Conservation (phyloP, 768 basidiomycete genomes). For the Rhodocollybia butyracea region DNA sequence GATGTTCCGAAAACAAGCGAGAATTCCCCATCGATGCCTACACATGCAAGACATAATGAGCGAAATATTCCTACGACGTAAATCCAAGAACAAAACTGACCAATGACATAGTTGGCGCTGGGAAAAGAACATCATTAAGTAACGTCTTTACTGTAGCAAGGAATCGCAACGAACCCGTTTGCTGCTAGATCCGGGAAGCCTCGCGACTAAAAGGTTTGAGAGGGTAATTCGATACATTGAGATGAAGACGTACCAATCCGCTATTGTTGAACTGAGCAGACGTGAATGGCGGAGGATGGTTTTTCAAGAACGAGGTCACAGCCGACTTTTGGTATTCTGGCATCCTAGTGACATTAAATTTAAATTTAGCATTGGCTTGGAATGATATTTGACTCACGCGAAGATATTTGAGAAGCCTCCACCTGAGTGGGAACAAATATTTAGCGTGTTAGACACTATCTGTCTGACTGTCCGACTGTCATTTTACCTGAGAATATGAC, state of each 20-base stretch:
- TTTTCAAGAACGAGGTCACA: conserved; percentile 35
- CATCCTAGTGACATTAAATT: conserved; percentile 29
- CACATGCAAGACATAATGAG: neutral
- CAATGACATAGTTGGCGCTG: conserved; percentile 39
- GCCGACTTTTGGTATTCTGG: conserved; percentile 43
- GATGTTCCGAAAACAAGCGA: conserved; percentile 46
- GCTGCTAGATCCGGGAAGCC: conserved; percentile 50
- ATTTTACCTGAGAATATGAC: conserved; percentile 46
- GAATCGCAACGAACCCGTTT: conserved; percentile 42
- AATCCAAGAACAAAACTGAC: no score
- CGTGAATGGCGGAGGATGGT: conserved; percentile 38
- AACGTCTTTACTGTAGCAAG: neutral
- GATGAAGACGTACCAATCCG: conserved; percentile 21
- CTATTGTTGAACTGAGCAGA: conserved; percentile 42
- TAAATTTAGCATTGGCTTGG: neutral
- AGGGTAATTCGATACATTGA: neutral
- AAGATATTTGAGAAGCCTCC: conserved; percentile 50
- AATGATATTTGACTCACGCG: conserved; percentile 22
- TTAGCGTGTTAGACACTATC: no score
- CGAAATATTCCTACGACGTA: no score
- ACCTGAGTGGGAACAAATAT: no score
- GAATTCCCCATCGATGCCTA: conserved; percentile 37
- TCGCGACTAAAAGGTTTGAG: no score
- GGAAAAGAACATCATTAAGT: neutral
- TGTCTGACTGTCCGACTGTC: no score